These are phyloP conservation scores for Sarocladium strictum DNA, from an alignment of 2,329 filamentous ascomycete genomes.

Conservation along the genomic window DNA sequence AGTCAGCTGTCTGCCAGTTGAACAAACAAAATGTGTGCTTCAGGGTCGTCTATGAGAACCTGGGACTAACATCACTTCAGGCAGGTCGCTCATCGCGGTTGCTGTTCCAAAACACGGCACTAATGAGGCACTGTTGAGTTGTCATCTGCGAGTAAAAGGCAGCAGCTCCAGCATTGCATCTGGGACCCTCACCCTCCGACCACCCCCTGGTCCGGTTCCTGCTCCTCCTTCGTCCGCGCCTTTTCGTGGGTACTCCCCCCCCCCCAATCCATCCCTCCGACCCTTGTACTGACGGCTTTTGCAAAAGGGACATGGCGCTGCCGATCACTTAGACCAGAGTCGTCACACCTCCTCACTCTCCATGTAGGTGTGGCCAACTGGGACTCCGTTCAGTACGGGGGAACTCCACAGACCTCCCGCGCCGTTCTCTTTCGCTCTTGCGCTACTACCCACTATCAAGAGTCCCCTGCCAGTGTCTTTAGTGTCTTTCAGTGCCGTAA, in stretches of 20 bases:
- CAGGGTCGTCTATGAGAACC: background rate
- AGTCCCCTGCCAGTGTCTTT: constrained; percentile 14
- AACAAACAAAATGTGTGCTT: too few species aligned
- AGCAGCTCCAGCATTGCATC: background rate
- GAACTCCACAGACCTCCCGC: constrained; percentile 32
- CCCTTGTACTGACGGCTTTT: constrained; percentile 40
- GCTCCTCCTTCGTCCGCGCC: background rate
- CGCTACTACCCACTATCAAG: constrained; percentile 2
- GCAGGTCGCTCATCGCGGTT: background rate
- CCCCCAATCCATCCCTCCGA: constrained; percentile 16
- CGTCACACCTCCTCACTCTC: constrained; percentile 38
- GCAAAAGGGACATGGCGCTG: constrained; percentile 45
- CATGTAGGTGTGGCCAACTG: constrained; percentile 13
- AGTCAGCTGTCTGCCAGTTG: background rate
- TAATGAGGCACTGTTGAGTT: background rate
- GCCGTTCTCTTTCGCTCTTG: constrained; percentile 26
- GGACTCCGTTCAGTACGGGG: constrained; percentile 16
- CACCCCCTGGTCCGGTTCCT: background rate
- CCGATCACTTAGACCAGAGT: constrained; percentile 48
- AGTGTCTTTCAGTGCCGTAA: constrained; percentile 21
- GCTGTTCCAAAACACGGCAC: background rate
- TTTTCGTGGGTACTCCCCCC: background rate
- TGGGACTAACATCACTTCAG: constrained; percentile 1
- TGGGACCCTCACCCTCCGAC: constrained; percentile 1
- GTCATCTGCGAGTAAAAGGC: background rate